phyloP scores from a whole-genome alignment of 2,329 filamentous ascomycete species.

The Aschersonia sp. region DNA sequence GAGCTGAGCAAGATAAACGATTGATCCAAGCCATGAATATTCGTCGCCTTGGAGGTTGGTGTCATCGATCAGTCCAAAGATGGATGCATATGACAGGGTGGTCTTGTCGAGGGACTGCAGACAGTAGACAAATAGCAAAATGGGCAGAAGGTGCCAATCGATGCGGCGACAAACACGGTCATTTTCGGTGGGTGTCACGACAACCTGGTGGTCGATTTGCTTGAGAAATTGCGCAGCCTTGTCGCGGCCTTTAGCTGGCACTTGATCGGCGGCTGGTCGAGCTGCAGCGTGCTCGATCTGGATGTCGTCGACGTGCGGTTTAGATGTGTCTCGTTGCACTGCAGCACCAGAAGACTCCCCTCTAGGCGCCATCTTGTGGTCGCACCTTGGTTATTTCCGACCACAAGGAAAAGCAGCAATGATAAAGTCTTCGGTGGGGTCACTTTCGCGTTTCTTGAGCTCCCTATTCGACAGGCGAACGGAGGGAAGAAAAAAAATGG shows the following conservation, averaged over 20 bases:
- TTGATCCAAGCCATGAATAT: slow-evolving; percentile 45
- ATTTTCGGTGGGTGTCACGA: slow-evolving; percentile 37
- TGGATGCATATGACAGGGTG: slow-evolving; percentile 44
- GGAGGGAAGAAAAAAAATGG: too few relatives aligned
- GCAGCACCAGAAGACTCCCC: background rate
- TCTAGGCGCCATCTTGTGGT: background rate
- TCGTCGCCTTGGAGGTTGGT: slow-evolving; percentile 40
- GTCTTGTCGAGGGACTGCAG: slow-evolving; percentile 50
- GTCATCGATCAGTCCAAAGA: slow-evolving; percentile 47
- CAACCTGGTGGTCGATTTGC: slow-evolving; percentile 25
- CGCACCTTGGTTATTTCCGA: background rate
- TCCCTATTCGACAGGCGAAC: too few relatives aligned
- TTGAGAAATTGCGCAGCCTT: slow-evolving; percentile 34
- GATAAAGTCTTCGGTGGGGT: too few relatives aligned
- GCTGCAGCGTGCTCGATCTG: background rate
- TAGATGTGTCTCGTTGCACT: background rate
- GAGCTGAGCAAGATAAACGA: slow-evolving; percentile 36
- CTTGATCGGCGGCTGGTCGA: background rate
- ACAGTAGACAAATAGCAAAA: slow-evolving; percentile 44
- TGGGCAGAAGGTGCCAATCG: slow-evolving; percentile 31
- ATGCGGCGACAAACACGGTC: slow-evolving; percentile 28
- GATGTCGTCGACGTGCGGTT: background rate
- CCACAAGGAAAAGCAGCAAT: too few relatives aligned
- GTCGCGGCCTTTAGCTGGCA: slow-evolving; percentile 14
- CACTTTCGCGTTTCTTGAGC: too few relatives aligned